Evolutionary conservation across 78 protist species (phyloP).

Genomic region (Pelomyxa schiedti): DNA sequence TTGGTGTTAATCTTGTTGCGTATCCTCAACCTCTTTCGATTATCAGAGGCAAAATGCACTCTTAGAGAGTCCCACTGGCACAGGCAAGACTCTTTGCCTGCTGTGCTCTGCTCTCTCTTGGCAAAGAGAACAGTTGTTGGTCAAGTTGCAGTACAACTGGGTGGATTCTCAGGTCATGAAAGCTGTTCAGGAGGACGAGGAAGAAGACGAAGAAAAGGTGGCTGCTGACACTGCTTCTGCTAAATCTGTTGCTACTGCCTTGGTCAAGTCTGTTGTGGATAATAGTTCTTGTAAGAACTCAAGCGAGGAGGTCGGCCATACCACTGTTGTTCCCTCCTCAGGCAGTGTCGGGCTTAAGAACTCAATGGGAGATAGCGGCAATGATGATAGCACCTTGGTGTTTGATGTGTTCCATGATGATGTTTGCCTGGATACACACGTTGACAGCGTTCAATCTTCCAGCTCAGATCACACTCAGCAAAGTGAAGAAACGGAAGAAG

Average conservation of each 20-base stretch:
- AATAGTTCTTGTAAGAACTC: too few relatives aligned
- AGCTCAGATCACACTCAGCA: too few relatives aligned
- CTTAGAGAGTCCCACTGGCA: constrained; percentile 43
- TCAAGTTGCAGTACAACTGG: neutral
- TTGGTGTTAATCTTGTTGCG: too few relatives aligned
- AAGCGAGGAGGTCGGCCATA: neutral
- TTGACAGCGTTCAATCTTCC: too few relatives aligned
- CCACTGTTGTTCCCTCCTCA: neutral
- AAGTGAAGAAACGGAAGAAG: too few relatives aligned
- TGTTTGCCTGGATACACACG: too few relatives aligned
- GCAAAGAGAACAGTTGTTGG: constrained; percentile 7
- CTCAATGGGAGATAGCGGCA: neutral
- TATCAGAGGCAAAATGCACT: neutral
- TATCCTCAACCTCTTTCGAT: too few relatives aligned
- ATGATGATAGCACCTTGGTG: neutral
- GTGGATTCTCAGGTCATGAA: neutral
- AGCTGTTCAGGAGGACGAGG: neutral
- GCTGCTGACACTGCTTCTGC: neutral
- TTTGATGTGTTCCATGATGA: constrained; percentile 7
- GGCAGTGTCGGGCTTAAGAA: neutral
- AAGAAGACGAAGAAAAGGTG: neutral
- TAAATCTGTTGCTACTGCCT: neutral
- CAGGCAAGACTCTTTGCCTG: constrained; percentile 93
- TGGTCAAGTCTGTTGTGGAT: too few relatives aligned
- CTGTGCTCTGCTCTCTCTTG: constrained; percentile 83